Conservation (phyloP, 2,329 filamentous ascomycete genomes). For the Ophiognomonia clavigignenti-juglandacearum region DNA sequence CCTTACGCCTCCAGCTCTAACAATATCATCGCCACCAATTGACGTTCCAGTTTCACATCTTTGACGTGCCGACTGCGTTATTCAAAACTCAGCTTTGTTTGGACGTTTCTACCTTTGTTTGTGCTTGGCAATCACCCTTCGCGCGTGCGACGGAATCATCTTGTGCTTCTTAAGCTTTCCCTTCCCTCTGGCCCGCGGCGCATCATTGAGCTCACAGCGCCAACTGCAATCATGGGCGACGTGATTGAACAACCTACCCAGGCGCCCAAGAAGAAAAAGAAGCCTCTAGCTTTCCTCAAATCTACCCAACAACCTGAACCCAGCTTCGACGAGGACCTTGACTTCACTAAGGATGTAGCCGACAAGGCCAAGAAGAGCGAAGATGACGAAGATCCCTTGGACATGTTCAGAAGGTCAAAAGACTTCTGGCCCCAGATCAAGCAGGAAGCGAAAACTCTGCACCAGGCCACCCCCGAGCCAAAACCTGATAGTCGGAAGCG, state of each 20-base stretch:
- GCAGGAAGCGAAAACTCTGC: slow-evolving; percentile 18
- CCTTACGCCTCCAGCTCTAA: neutral
- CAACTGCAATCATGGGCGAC: slow-evolving; percentile 5
- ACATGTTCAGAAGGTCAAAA: slow-evolving; percentile 45
- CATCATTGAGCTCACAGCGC: neutral
- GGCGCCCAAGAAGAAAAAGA: slow-evolving; percentile 20
- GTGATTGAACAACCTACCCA: slow-evolving; percentile 3
- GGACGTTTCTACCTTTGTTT: neutral
- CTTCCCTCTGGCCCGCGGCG: no score
- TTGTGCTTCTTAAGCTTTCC: neutral
- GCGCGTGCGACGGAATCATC: neutral
- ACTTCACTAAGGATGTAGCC: neutral
- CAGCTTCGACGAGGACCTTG: neutral
- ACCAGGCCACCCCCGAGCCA: slow-evolving; percentile 8
- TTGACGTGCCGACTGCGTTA: no score
- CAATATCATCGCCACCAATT: no score
- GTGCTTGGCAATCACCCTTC: neutral
- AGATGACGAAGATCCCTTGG: slow-evolving; percentile 33
- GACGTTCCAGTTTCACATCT: no score
- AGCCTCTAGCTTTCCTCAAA: slow-evolving; percentile 22
- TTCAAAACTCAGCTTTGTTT: neutral
- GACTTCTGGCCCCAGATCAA: slow-evolving; percentile 38
- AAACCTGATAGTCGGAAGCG: neutral
- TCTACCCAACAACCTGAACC: neutral
- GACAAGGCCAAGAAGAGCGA: slow-evolving; percentile 21